Conservation (phyloP, 257 asterid genomes). For the Verbascum thapsus region DNA sequence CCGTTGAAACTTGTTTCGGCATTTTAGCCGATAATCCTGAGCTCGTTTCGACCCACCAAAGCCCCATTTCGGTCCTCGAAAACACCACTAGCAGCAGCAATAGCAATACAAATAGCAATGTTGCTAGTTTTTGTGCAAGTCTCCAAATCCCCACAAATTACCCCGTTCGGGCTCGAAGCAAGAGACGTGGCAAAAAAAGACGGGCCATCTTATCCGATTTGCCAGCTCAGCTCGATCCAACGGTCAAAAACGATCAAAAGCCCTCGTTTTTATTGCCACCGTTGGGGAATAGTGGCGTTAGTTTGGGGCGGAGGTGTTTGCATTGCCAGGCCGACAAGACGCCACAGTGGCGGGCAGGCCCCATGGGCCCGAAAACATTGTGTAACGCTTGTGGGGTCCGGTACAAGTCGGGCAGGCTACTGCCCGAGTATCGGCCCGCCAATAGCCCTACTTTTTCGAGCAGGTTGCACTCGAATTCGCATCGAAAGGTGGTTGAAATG, state of each 20-base stretch:
- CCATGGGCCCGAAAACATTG: slow-evolving; percentile 80
- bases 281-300: slow-evolving; percentile 17
- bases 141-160: slow-evolving; percentile 52
- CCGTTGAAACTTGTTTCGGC: slow-evolving; percentile 69
- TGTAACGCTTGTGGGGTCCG: slow-evolving; percentile 96
- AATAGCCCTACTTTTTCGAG: slow-evolving; percentile 74
- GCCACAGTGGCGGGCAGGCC: slow-evolving; percentile 94
- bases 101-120: slow-evolving; percentile 35
- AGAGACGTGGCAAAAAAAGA: slow-evolving; percentile 32
- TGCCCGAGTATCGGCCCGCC: slow-evolving; percentile 94
- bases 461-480: slow-evolving; percentile 75
- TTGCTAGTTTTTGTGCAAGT: slow-evolving; percentile 53
- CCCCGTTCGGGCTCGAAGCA: slow-evolving; percentile 70
- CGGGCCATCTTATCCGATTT: slow-evolving; percentile 36
- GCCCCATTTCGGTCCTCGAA: slow-evolving; percentile 83
- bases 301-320: slow-evolving; percentile 68
- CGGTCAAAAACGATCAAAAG: slow-evolving; percentile 41
- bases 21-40: slow-evolving; percentile 51
- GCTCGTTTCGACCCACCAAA: slow-evolving; percentile 46
- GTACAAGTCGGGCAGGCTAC: slow-evolving; percentile 78
- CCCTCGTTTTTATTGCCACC: slow-evolving; percentile 31
- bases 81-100: slow-evolving; percentile 41
- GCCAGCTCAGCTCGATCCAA: slow-evolving; percentile 33
- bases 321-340: slow-evolving; percentile 90
- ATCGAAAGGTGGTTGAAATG: slow-evolving; percentile 86